Conservation (phyloP, 768 basidiomycete genomes). For the Collybia nuda region DNA sequence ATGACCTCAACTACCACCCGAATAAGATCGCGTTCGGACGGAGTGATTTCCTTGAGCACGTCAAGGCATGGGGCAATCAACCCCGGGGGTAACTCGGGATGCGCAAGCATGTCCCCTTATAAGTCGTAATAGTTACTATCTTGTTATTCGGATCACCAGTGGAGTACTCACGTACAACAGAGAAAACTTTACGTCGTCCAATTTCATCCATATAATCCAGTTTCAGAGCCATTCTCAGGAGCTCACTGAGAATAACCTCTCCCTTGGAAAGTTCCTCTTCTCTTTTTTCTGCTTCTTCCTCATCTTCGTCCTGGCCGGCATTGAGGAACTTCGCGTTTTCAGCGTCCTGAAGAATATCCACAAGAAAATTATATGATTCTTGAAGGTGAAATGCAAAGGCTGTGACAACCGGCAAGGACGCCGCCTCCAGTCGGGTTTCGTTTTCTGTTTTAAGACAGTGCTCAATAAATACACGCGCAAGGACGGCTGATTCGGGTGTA, state of each 20-base stretch:
- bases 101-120: constrained; percentile 84
- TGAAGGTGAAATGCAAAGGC: constrained; percentile 86
- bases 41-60: constrained; percentile 77
- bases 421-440: constrained; percentile 64
- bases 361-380: constrained; percentile 66
- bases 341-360: constrained; percentile 38
- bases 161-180: constrained; percentile 73
- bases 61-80: constrained; percentile 84
- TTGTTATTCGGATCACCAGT: not conserved
- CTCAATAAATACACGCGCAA: constrained; percentile 85
- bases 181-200: constrained; percentile 87
- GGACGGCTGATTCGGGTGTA: constrained; percentile 78
- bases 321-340: constrained; percentile 34
- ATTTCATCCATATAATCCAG: constrained; percentile 95
- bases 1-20: constrained; percentile 88
- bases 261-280: constrained; percentile 62
- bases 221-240: constrained; percentile 77
- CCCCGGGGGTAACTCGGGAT: constrained; percentile 74
- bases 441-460: constrained; percentile 66
- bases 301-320: constrained; percentile 31
- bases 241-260: constrained; percentile 77
- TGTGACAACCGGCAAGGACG: constrained; percentile 85
- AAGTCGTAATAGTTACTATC: not conserved
- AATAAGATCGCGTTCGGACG: constrained; percentile 84
- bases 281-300: constrained; percentile 45